Base-by-base conservation (phyloP, 2,329 filamentous ascomycete genomes). In the Colletotrichum ledebouriae region DNA sequence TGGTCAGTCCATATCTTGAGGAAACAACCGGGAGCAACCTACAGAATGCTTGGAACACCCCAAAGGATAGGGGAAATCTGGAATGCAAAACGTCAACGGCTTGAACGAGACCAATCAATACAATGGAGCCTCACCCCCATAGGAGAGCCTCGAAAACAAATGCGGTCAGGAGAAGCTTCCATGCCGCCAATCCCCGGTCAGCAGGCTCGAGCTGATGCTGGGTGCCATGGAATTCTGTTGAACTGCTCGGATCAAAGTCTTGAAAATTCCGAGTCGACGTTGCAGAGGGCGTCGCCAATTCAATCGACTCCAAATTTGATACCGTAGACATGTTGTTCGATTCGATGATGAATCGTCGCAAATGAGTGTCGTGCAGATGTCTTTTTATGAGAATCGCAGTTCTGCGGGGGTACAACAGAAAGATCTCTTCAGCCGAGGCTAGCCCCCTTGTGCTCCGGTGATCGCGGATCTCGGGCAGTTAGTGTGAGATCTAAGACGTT, bases 31-130 rank as follows among this genome's bases (percentile, higher is more conserved):
- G 29, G 29, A 29, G 29, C 29, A 29, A 29, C 29, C 29, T 29
- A 29, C 29, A 76, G 58, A 76, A 75, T 17, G 75, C 70, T 37
- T 76, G 75, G 37, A 77, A 77, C 11, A 77, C 73, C n/a, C 75
- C 75, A 50, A 76, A 78, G 0, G 73, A 73, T 9, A 76, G 63
- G 74, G 75, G 25, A 78, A 77, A 10, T 75, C 75, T 76, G n/a
- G 2, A 1, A 55, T 29, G 44, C 13, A 17, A 7, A 17, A 20
- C 10, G 44, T 22, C 4, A 13, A 37, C 34, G 29, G 25, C 15
- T 13, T 39, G 12, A 33, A 55, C 34, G 39, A 41, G 12, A 9
- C 15, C 46, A 6, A 33, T 42, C 25, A 25, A 4, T n/a, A 20
- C 33, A 44, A 15, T 13, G 12, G 2, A 12, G 4, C 15, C 37